Percentiles rank a stretch among this genome's conserved stretches.
These are phyloP conservation scores for Alternaria rosae DNA, from an alignment of 2,329 filamentous ascomycete species.

Conservation along the genomic window DNA sequence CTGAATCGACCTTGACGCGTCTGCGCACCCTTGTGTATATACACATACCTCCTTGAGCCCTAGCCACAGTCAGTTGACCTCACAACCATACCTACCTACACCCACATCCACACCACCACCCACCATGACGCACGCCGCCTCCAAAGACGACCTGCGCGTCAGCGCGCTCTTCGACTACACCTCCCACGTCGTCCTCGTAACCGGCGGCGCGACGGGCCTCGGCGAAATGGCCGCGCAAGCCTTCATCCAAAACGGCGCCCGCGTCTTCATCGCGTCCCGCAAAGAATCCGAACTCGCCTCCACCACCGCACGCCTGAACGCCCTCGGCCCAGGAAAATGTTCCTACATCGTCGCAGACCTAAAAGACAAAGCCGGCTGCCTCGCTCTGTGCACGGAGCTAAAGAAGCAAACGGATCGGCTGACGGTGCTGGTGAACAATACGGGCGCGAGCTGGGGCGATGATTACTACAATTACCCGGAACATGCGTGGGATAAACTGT, in stretches of 20 bases:
- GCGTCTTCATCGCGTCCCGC: constrained; percentile 62
- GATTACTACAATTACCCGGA: constrained; percentile 66
- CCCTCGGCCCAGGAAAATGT: constrained; percentile 60
- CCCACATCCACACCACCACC: neutral
- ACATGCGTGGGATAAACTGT: constrained; percentile 64
- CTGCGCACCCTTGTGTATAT: neutral
- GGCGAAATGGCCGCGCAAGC: constrained; percentile 64
- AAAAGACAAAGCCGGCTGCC: constrained; percentile 61
- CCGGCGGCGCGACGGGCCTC: constrained; percentile 60
- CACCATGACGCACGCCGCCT: constrained; percentile 41
- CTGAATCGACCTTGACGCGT: constrained; percentile 1
- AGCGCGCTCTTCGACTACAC: constrained; percentile 46
- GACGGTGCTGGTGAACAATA: constrained; percentile 62
- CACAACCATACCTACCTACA: neutral
- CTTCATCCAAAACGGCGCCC: constrained; percentile 61
- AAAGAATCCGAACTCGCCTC: constrained; percentile 60
- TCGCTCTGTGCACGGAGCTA: constrained; percentile 58
- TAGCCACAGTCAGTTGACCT: neutral
- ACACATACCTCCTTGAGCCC: neutral
- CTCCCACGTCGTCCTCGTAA: constrained; percentile 57
- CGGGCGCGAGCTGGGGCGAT: constrained; percentile 63
- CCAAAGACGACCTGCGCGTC: constrained; percentile 44
- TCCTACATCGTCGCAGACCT: constrained; percentile 60
- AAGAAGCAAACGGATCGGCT: constrained; percentile 53
- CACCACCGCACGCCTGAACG: constrained; percentile 58